Evolutionary conservation across 495 filamentous ascomycete species (phyloP).

Genomic region (Penicillium crystallinum): DNA sequence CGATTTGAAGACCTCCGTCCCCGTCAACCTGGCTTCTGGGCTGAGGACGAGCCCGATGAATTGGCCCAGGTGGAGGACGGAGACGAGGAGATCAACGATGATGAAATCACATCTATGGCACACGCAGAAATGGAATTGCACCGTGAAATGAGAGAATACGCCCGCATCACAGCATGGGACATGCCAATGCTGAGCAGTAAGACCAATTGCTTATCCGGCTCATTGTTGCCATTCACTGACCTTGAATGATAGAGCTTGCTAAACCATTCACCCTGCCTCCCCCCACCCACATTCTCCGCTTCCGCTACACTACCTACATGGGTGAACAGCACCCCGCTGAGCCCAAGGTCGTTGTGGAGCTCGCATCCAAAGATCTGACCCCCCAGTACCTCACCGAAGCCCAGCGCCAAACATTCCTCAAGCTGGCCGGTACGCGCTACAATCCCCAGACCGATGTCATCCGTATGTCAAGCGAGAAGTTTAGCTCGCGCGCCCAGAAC

Average conservation of each 20-base stretch:
- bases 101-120: constrained; percentile 74
- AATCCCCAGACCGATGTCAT: constrained; percentile 81
- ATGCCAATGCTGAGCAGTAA: constrained; percentile 86
- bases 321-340: constrained; percentile 90
- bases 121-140: constrained; percentile 87
- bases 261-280: constrained; percentile 72
- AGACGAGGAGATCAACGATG: constrained; percentile 62
- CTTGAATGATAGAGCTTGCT: constrained; percentile 57
- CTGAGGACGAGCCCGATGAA: constrained; percentile 50
- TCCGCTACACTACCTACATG: constrained; percentile 96
- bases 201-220: constrained; percentile 21
- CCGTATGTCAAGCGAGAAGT: constrained; percentile 88
- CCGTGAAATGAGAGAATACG: constrained; percentile 83
- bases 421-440: constrained; percentile 82
- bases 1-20: constrained; percentile 31
- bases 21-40: constrained; percentile 44
- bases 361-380: constrained; percentile 63
- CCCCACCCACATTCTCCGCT: constrained; percentile 65
- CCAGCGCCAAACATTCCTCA: constrained; percentile 77
- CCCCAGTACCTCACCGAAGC: constrained; percentile 51
- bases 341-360: constrained; percentile 89
- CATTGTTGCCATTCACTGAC: constrained; percentile 17
- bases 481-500: constrained; percentile 84
- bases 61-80: constrained; percentile 49
- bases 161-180: constrained; percentile 87